Conservation (phyloP, 257 asterid genomes). For the Ballota nigra region DNA sequence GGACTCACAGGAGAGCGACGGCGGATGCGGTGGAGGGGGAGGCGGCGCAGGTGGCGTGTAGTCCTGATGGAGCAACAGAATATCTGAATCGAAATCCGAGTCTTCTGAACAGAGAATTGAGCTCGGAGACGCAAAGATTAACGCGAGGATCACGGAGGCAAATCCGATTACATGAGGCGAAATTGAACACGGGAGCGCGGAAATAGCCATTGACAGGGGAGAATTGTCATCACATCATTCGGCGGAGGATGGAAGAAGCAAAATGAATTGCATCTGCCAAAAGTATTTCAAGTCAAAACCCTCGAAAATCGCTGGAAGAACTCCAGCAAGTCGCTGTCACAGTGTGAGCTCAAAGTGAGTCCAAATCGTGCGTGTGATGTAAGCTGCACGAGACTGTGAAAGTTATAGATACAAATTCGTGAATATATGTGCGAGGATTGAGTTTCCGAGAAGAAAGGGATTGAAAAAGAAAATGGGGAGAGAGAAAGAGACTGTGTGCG, state of each 20-base stretch:
- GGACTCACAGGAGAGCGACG: constrained; percentile 71
- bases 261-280: constrained; percentile 46
- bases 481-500: constrained; percentile 4
- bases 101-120: constrained; percentile 28
- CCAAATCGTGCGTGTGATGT: neutral
- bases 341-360: constrained; percentile 17
- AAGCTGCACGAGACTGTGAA: neutral
- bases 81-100: constrained; percentile 47
- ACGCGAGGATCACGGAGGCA: constrained; percentile 25
- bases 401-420: constrained; percentile 25
- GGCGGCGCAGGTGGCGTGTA: constrained; percentile 99
- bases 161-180: constrained; percentile 22
- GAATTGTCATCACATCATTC: constrained; percentile 57
- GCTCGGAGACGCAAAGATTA: constrained; percentile 31
- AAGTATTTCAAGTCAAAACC: constrained; percentile 19
- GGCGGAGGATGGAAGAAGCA: constrained; percentile 19
- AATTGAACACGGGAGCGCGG: constrained; percentile 12
- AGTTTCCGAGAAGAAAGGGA: constrained; percentile 18
- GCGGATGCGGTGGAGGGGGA: constrained; percentile 98
- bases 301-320: constrained; percentile 23
- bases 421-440: constrained; percentile 24
- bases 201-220: constrained; percentile 45
- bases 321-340: constrained; percentile 5
- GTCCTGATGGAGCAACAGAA: constrained; percentile 66
- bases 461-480: neutral